These are phyloP conservation scores for Carex scoparia DNA, from an alignment of 176 grass and related monocot genomes.

Conservation along the genomic window DNA sequence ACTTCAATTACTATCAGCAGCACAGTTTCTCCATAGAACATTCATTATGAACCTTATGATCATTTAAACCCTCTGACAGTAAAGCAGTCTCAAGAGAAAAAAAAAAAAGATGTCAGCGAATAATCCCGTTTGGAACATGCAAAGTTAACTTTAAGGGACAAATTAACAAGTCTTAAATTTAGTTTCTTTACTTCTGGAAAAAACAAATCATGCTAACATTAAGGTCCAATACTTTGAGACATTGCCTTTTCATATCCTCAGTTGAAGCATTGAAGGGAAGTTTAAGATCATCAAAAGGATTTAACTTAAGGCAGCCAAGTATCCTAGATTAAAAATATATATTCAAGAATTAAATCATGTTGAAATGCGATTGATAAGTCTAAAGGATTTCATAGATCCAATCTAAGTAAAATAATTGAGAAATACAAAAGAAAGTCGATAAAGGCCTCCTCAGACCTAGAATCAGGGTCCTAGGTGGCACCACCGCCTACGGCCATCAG, in stretches of 20 bases:
- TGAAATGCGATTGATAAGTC: no score
- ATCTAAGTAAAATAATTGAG: no score
- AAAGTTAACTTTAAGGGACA: not conserved
- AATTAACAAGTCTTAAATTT: not conserved
- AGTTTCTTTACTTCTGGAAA: not conserved
- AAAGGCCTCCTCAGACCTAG: no score
- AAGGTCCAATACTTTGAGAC: slow-evolving; percentile 57
- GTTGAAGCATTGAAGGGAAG: slow-evolving; percentile 75
- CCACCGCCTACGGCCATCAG: no score
- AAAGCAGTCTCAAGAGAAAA: not conserved
- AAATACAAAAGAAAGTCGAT: no score
- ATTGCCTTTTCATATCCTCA: slow-evolving; percentile 93
- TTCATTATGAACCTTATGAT: no score
- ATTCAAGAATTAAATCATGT: not conserved
- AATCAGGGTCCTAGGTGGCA: no score
- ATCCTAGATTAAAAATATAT: slow-evolving; percentile 46
- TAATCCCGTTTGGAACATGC: not conserved
- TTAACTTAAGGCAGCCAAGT: slow-evolving; percentile 97
- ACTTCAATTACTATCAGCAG: no score
- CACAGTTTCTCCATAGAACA: no score
- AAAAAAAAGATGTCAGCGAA: not conserved
- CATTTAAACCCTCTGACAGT: no score
- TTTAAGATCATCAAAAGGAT: slow-evolving; percentile 96
- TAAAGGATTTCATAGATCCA: no score
- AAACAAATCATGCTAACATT: not conserved